phyloP scores from a whole-genome alignment of 1,284 basidiomycete species.

The Agaricales sp. region DNA sequence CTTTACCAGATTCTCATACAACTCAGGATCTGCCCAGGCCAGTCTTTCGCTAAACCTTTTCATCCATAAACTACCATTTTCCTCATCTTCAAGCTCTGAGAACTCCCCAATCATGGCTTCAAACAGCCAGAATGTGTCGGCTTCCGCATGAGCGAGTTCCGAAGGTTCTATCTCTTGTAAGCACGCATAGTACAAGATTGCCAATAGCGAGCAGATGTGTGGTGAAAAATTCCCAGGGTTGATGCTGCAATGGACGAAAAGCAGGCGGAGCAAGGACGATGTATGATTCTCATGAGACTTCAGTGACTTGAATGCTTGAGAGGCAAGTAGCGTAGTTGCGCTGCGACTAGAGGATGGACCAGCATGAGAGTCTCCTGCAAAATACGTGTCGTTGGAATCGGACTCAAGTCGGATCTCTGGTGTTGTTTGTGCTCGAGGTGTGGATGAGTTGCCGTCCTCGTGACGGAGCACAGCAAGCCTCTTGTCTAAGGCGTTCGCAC shows the following conservation, averaged over 20 bases:
- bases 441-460: slow-evolving; percentile 11
- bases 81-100: slow-evolving; percentile 58
- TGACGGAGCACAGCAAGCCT: slow-evolving; percentile 39
- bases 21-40: slow-evolving; percentile 54
- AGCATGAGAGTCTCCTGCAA: neutral
- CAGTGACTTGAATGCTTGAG: slow-evolving; percentile 31
- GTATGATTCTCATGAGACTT: slow-evolving; percentile 47
- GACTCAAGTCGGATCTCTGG: slow-evolving; percentile 49
- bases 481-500: slow-evolving; percentile 39
- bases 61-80: slow-evolving; percentile 51
- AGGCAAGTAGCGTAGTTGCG: slow-evolving; percentile 43
- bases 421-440: slow-evolving; percentile 16
- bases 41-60: slow-evolving; percentile 50
- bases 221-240: slow-evolving; percentile 64
- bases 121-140: slow-evolving; percentile 74
- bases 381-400: slow-evolving; percentile 12
- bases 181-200: slow-evolving; percentile 58
- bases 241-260: slow-evolving; percentile 62
- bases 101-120: slow-evolving; percentile 66
- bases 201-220: slow-evolving; percentile 54
- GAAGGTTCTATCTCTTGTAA: slow-evolving; percentile 49
- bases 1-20: slow-evolving; percentile 53
- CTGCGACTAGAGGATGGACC: slow-evolving; percentile 13
- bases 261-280: slow-evolving; percentile 56
- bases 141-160: slow-evolving; percentile 59